A percentile compares a stretch with the other conserved stretches of the same genome.
phyloP scores from a whole-genome alignment of 1,284 basidiomycete genomes.

The Tilletia indica region DNA sequence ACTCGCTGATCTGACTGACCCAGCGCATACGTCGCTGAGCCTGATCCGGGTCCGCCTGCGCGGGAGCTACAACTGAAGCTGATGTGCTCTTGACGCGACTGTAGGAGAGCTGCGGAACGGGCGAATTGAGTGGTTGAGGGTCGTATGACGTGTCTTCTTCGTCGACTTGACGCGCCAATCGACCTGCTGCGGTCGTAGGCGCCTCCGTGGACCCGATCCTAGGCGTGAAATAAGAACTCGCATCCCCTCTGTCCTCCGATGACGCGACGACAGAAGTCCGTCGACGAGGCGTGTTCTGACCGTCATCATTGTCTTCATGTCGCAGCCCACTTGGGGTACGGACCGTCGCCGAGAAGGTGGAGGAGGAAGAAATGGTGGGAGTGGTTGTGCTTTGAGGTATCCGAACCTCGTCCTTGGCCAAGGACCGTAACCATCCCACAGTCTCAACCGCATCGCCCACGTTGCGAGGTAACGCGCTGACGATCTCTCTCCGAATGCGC shows the following conservation, averaged over 20 bases:
- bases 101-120: slow-evolving; percentile 69
- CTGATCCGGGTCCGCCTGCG: slow-evolving; percentile 4
- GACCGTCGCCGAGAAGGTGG: background rate
- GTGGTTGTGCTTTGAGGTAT: background rate
- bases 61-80: background rate
- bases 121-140: slow-evolving; percentile 66
- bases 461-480: slow-evolving; percentile 71
- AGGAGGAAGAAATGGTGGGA: no score
- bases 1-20: slow-evolving; percentile 63
- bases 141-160: slow-evolving; percentile 48
- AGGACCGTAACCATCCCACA: slow-evolving; percentile 69
- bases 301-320: background rate
- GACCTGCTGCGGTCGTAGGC: background rate
- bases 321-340: slow-evolving; percentile 19
- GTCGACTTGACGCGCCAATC: slow-evolving; percentile 26
- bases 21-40: slow-evolving; percentile 53
- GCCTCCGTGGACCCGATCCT: background rate
- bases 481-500: slow-evolving; percentile 77
- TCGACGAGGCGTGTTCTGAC: background rate
- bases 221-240: background rate
- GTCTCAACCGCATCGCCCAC: slow-evolving; percentile 76
- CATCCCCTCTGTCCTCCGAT: no score
- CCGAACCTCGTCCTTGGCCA: slow-evolving; percentile 65
- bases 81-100: slow-evolving; percentile 24
- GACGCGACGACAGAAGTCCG: background rate